phyloP scores from a whole-genome alignment of 495 filamentous ascomycete genomes.

The Arthonia radiata region DNA sequence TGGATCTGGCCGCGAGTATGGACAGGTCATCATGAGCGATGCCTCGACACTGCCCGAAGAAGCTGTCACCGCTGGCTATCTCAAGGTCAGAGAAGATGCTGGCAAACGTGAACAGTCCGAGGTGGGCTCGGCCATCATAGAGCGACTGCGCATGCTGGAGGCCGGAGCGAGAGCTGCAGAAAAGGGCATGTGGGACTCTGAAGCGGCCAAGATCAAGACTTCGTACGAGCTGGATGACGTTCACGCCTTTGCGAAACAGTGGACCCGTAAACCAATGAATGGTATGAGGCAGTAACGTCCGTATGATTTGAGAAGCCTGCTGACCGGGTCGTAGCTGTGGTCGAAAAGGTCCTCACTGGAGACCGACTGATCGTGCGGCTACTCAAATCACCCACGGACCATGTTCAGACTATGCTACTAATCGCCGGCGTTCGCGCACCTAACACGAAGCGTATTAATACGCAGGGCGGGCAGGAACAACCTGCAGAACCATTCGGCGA shows the following conservation, averaged over 20 bases:
- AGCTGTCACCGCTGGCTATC: constrained; percentile 63
- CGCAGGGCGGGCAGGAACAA: constrained; percentile 49
- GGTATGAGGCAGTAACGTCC: constrained; percentile 14
- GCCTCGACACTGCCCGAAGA: constrained; percentile 57
- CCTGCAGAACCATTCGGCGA: constrained; percentile 71
- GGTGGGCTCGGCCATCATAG: constrained; percentile 39
- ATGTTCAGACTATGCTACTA: constrained; percentile 65
- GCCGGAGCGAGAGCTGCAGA: constrained; percentile 47
- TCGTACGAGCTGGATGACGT: constrained; percentile 52
- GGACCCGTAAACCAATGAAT: constrained; percentile 54
- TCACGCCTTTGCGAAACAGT: constrained; percentile 44
- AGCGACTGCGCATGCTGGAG: constrained; percentile 55
- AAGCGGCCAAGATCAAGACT: constrained; percentile 39
- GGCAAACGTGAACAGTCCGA: constrained; percentile 60
- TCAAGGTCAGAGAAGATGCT: constrained; percentile 77
- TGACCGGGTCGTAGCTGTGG: constrained; percentile 19
- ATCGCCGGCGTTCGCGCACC: constrained; percentile 76
- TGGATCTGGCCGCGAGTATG: constrained; percentile 65
- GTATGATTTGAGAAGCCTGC: constrained; percentile 1
- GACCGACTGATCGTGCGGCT: constrained; percentile 76
- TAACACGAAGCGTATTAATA: constrained; percentile 53
- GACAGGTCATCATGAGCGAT: constrained; percentile 43
- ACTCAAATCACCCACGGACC: constrained; percentile 45
- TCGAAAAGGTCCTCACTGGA: constrained; percentile 76
- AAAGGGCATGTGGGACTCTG: constrained; percentile 50